Percentiles rank a stretch among this genome's conserved stretches.
phyloP scores from a whole-genome alignment of 2,329 filamentous ascomycete genomes.

The Coniochaeta prunicola region DNA sequence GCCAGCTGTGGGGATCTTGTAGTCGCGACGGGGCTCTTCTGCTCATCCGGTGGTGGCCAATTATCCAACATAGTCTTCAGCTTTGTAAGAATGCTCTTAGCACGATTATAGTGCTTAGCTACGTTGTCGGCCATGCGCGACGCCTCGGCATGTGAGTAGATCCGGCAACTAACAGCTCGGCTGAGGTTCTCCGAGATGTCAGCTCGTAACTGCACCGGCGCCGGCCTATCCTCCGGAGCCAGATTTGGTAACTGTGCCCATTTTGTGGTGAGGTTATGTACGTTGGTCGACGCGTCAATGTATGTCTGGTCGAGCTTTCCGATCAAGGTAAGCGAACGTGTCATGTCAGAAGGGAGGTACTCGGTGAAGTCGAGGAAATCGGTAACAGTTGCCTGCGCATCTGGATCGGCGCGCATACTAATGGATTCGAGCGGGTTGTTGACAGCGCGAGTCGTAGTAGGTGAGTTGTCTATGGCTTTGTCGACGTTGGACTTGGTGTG shows the following conservation, averaged over 20 bases:
- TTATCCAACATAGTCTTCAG: constrained; percentile 53
- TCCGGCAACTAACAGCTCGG: constrained; percentile 47
- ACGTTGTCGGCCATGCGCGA: constrained; percentile 57
- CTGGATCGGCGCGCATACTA: constrained; percentile 51
- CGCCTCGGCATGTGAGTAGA: constrained; percentile 55
- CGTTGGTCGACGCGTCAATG: constrained; percentile 42
- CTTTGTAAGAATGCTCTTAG: constrained; percentile 51
- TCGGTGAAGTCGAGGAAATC: constrained; percentile 66
- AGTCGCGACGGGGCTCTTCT: constrained; percentile 39
- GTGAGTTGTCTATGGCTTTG: constrained; percentile 12
- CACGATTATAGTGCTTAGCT: constrained; percentile 53
- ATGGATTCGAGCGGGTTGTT: constrained; percentile 34
- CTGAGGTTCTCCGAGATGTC: constrained; percentile 53
- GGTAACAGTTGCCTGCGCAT: constrained; percentile 62
- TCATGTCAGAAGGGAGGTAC: constrained; percentile 60
- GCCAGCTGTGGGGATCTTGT: constrained; percentile 46
- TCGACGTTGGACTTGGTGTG: constrained; percentile 12
- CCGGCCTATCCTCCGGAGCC: constrained; percentile 36
- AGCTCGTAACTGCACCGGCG: constrained; percentile 44
- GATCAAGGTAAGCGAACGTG: constrained; percentile 58
- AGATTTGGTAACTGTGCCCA: constrained; percentile 50
- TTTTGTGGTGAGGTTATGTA: constrained; percentile 48
- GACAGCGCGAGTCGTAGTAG: constrained; percentile 20
- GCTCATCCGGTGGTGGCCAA: constrained; percentile 44
- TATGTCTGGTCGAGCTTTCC: constrained; percentile 56